Evolutionary conservation across 1,284 basidiomycete species (phyloP).

Genomic region (Cutaneotrichosporon sp.): DNA sequence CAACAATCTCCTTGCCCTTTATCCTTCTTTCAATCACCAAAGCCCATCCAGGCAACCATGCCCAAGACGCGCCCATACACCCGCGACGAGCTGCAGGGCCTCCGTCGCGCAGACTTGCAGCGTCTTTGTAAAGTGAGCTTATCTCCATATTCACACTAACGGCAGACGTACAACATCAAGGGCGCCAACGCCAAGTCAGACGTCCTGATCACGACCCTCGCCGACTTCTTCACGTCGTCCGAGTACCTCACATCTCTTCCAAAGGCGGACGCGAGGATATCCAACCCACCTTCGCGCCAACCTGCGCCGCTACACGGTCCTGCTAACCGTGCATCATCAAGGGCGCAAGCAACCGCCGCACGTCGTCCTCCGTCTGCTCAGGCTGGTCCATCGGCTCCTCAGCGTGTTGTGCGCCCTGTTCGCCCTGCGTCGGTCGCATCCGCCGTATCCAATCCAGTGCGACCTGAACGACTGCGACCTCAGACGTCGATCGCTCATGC

Average conservation of each 20-base stretch:
- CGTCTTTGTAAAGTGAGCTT: slow-evolving; percentile 44
- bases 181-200: slow-evolving; percentile 46
- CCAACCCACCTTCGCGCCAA: not conserved
- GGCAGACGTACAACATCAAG: slow-evolving; percentile 45
- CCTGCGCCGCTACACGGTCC: not conserved
- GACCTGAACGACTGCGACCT: no score
- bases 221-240: slow-evolving; percentile 36
- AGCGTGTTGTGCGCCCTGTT: no score
- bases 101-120: slow-evolving; percentile 45
- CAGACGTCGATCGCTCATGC: no score
- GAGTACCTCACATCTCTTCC: slow-evolving; percentile 23
- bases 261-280: not conserved
- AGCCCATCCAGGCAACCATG: slow-evolving; percentile 20
- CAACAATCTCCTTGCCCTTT: not conserved
- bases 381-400: not conserved
- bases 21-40: not conserved
- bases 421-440: no score
- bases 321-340: no score
- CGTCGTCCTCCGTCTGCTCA: not conserved
- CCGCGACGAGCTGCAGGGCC: slow-evolving; percentile 40
- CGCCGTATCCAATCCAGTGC: no score
- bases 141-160: no score
- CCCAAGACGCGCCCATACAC: slow-evolving; percentile 39
- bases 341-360: no score
- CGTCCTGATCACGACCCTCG: slow-evolving; percentile 35